Percentiles rank a stretch among this genome's conserved stretches.
Evolutionary conservation across 345 rosid genomes (phyloP).

Genomic region (Sonneratia caseolaris): DNA sequence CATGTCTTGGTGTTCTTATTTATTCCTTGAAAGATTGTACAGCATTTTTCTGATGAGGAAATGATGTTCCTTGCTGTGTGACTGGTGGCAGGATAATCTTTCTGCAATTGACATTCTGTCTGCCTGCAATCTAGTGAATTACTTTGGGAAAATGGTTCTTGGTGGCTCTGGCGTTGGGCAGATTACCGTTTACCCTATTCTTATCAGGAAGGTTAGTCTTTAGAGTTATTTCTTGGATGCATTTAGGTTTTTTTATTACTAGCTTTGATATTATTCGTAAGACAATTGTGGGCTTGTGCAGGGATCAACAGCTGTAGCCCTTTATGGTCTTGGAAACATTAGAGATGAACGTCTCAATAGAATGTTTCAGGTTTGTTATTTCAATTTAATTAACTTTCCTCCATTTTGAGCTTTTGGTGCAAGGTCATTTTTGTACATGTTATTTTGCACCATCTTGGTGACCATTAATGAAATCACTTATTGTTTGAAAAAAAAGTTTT

Average conservation of each 20-base stretch:
- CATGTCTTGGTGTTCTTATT: background rate
- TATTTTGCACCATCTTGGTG: too few species aligned
- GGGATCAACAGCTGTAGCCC: conserved; percentile 94
- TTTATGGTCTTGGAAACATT: conserved; percentile 95
- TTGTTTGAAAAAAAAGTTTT: too few species aligned
- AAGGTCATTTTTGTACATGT: too few species aligned
- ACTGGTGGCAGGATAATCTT: conserved; percentile 81
- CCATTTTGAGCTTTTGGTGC: background rate
- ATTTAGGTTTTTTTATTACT: background rate
- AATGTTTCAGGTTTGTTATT: conserved; percentile 78
- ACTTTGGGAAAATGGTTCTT: conserved; percentile 97
- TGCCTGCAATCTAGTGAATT: conserved; percentile 91
- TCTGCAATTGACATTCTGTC: conserved; percentile 95
- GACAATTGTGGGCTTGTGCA: conserved; percentile 20
- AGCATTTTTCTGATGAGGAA: background rate
- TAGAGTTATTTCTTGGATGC: conserved; percentile 9
- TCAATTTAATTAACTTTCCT: conserved; percentile 3
- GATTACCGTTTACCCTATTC: conserved; percentile 82
- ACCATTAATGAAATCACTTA: too few species aligned
- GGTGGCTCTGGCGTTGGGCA: conserved; percentile 99
- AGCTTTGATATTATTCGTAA: background rate
- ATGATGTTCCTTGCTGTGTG: conserved; percentile 12
- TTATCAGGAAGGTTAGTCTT: conserved; percentile 64
- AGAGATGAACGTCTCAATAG: conserved; percentile 96
- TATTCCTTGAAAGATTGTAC: background rate